Evolutionary conservation across 371 early-diverging fungal genomes (phyloP), one percentile per base, ranked within the genome.

Genomic region (Cokeromyces recurvatus): DNA sequence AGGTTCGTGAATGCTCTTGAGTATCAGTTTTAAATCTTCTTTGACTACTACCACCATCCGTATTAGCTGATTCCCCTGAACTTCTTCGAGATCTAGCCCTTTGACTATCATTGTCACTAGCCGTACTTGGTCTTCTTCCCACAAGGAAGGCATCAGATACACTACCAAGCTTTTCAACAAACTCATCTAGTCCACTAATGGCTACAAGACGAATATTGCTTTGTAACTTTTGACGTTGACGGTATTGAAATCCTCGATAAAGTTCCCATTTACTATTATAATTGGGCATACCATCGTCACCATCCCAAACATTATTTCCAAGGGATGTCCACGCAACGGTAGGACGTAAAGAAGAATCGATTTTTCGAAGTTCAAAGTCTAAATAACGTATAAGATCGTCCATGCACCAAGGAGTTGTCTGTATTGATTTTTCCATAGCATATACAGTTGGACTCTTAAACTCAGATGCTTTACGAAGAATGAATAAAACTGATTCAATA

Each of bases 361-460:
- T 49, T 9, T 74, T 63, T 3, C 57, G 42, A 8, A 77, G 48
- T 19, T 68, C 68, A 14, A 53, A 32, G 19, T 70, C 62, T 4
- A 77, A 19, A 32, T 63, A 62, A 16, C 53, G 48, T 5, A 77
- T 32, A 15, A 75, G 40, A 36, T 74, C 72, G 32, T 67, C 59
- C 68, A 75, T 70, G 34, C 61, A 64, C 68, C 71, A 71, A 16
- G 73, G 73, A n/a, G 57, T 62, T 2, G 62, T 53, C 16, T 50
- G 42, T 11, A 66, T 51, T 0, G 51, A 23, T 32, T 38, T 45
- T 21, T 59, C 55, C 27, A 87, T 60, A 7, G 80, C 72, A 36
- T 71, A 73, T 0, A 88, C 86, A 4, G 82, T 78, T 0, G 83
- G 75, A 38, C 71, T 81, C 32, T 71, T 74, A 57, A 74, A 60